Base-by-base conservation (phyloP, 768 basidiomycete genomes). In the Crassisporium funariophilum region DNA sequence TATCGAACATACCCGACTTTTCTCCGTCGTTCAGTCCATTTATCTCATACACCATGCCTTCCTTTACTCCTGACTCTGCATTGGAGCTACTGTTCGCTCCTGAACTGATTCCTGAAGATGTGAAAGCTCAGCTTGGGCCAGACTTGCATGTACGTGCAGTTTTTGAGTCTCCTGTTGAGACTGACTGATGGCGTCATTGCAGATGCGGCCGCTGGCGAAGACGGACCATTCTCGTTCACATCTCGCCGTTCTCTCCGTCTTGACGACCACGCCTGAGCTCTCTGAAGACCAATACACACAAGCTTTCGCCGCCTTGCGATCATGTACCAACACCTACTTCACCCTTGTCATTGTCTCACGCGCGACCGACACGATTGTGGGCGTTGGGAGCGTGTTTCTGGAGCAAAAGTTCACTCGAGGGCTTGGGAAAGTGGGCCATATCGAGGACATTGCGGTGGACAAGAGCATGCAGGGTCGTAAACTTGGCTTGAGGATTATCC, bases 361-460 rank as follows among this genome's bases (percentile, higher is more conserved):
- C 46, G 62, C 73, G 11, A 78, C 83, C 1, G 91, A 97, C 72
- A 70, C 73, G 54, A 84, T 99, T 62, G 86, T 95, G 35, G 95
- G 76, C 16, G 82, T 86, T 29, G 95, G 95, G 15, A 79, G 83
- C 5, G 73, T 97, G 44, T 82, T 98, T 61, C 67, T 98, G 53
- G 97, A 99, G 70, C 87, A 88, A 71, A 98, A 99, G 73, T 98
- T 98, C 77, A 71, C 94, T 34, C 79, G 94, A 31, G 83, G 80
- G 1, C 72, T 91, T n/a, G 91, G 91, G 16, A 77, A 77, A 53
- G 90, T 93, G 11, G 97, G 95, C 0, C 97, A 99, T 62, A 94
- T 99, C 53, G 97, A 99, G 69, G 97, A 99, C 64, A 97, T 99
- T 52, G 95, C 92, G 3, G 95, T 99, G 15, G 83, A 89, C 68